Evolutionary conservation across 2,329 filamentous ascomycete species (phyloP), one percentile per base, ranked within the genome.

Genomic region (Fusarium sp.): DNA sequence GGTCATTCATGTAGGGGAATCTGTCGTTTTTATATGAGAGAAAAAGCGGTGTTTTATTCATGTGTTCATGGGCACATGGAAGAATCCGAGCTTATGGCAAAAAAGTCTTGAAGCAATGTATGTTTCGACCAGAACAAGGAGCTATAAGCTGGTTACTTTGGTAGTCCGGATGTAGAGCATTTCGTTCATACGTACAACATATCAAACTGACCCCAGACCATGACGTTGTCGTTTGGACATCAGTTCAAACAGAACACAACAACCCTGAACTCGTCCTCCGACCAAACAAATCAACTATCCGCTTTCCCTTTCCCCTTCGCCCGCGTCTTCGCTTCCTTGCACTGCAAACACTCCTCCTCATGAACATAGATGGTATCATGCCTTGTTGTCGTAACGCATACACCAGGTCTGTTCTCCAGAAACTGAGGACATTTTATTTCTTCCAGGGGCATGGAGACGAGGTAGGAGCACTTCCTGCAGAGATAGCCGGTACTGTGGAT

Each of bases 341-440:
- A 71, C n/a, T 30, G 33, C 6, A 68, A 47, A 39, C 68, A 71
- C 39, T 71, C 66, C 28, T 61, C 61, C 22, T 55, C 33, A 6
- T 70, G 68, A 39, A 71, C 56, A 18, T 71, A 71, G 7, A 61
- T 24, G 1, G 68, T 71, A 7, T 70, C 26, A 26, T 71, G 67
- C 2, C 26, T 54, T 16, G 66, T 50, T 1, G 2, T 16, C 9
- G 30, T 70, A 1, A 16, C 24, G 4, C 68, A 71, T 3, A 44
- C 16, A 1, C 56, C 61, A 0, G n/a, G 11, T 15, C 13, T 66
- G 22, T 33, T 70, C 11, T 38, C 26, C 3, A 50, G 36, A 13
- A 36, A 38, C n/a, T 70, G 68, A 1, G 57, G 36, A 28, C 68
- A 71, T 30, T 66, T 42, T 4, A 33, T 28, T 31, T 70, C 66